These are phyloP conservation scores for Tolypocladium tundrense DNA, from an alignment of 2,329 filamentous ascomycete genomes.

Conservation along the genomic window DNA sequence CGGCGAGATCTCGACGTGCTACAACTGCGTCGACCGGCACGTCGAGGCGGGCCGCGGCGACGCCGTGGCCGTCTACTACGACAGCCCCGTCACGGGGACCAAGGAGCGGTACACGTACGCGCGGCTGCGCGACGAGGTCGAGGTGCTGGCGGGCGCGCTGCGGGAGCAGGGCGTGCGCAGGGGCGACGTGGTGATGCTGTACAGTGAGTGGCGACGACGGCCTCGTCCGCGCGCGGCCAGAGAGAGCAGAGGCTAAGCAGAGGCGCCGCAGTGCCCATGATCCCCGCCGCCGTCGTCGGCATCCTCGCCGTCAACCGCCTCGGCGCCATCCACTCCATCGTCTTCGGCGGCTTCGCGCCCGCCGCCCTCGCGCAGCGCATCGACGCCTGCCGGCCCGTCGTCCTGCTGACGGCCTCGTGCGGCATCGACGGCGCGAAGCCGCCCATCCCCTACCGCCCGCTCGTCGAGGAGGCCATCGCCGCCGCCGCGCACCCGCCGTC, in stretches of 20 bases:
- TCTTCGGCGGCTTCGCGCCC: conserved; percentile 86
- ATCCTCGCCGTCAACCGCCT: conserved; percentile 73
- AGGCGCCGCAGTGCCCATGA: conserved; percentile 69
- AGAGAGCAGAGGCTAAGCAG: not conserved
- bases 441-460: conserved; percentile 63
- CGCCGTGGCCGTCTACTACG: conserved; percentile 69
- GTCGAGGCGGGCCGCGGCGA: conserved; percentile 70
- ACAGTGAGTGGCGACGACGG: conserved; percentile 33
- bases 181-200: conserved; percentile 82
- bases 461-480: conserved; percentile 64
- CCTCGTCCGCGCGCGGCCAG: not conserved
- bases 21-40: conserved; percentile 86
- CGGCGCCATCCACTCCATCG: conserved; percentile 81
- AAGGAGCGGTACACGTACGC: conserved; percentile 68
- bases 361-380: conserved; percentile 78
- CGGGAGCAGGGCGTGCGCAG: conserved; percentile 70
- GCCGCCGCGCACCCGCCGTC: conserved; percentile 61
- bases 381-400: conserved; percentile 65
- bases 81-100: conserved; percentile 69
- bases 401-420: conserved; percentile 80
- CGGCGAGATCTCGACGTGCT: conserved; percentile 82
- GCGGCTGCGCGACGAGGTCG: conserved; percentile 68
- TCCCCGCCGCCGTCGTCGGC: conserved; percentile 77
- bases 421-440: conserved; percentile 82
- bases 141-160: conserved; percentile 71